Base-by-base conservation (phyloP, 345 rosid genomes). In the Hevea brasiliensis region DNA sequence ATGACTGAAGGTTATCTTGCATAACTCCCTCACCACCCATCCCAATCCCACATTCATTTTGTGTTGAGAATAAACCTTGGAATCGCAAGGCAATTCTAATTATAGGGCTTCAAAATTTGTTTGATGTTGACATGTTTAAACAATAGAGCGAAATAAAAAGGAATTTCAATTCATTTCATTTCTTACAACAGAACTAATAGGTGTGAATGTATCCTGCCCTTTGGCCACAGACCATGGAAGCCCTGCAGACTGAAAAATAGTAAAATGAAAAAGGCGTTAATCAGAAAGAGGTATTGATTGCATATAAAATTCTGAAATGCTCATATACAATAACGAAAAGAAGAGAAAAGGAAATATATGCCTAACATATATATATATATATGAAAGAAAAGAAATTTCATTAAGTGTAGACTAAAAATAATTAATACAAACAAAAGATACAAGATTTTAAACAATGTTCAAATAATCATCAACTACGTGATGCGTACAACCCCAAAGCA, bases 141-240 rank as follows among this genome's bases (percentile, higher is more conserved):
- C 40, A 47, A 63, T 58, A 57, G 41, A 59, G 14, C 81, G 56
- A 70, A 27, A 71, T 20, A 13, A 56, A 21, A 51, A 24, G 23
- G 18, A 14, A 50, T 50, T 1, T 17, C 8, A 56, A 23, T 35
- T 61, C 17, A 70, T 68, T 62, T 79, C 97, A 70, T 68, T 62
- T 79, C 97, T 88, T 84, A 92, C 98, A 77, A 90, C 85, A 60
- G 94, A 85, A 76, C 94, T 91, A 76, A 95, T 92, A 3, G 98
- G 97, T 6, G 99, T 91, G 78, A 92, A 95, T 21, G 98, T 92
- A 73, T 92, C 99, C 80, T 88, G 94, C 57, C 91, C 99, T 82
- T 95, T 92, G 51, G 97, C 92, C 69, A 92, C 88, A 50, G 93
- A 89, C 94, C 97, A 91, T 13, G 98, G 99, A 70, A 95, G 98